Evolutionary conservation across 2,329 filamentous ascomycete genomes (phyloP).

Genomic region (Fusarium avenaceum): DNA sequence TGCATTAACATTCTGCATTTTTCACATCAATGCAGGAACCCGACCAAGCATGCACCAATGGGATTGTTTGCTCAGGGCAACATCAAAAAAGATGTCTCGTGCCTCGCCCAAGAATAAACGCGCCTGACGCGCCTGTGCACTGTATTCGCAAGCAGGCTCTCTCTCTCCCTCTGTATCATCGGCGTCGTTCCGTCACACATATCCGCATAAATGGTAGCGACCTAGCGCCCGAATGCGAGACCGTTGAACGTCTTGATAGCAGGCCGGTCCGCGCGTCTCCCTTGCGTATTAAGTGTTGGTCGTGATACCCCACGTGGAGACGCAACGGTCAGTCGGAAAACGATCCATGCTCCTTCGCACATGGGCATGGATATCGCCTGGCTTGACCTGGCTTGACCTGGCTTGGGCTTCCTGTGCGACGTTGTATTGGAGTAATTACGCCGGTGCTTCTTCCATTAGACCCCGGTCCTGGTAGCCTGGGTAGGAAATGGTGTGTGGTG

Average conservation of each 20-base stretch:
- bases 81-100: background rate
- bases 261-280: conserved; percentile 33
- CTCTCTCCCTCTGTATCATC: background rate
- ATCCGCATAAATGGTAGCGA: background rate
- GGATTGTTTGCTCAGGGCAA: background rate
- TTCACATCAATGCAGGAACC: conserved; percentile 48
- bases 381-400: conserved; percentile 1
- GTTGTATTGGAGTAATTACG: conserved; percentile 31
- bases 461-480: conserved; percentile 18
- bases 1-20: conserved; percentile 29
- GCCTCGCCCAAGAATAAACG: background rate
- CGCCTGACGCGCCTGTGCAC: conserved; percentile 19
- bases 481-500: background rate
- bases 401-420: conserved; percentile 11
- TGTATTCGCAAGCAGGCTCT: background rate
- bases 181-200: background rate
- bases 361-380: conserved; percentile 5
- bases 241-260: conserved; percentile 32
- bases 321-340: conserved; percentile 26
- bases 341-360: conserved; percentile 21
- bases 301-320: conserved; percentile 29
- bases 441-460: conserved; percentile 3
- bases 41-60: conserved; percentile 30
- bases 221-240: conserved; percentile 6
- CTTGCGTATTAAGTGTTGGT: conserved; percentile 17